phyloP scores from a whole-genome alignment of 2,329 filamentous ascomycete genomes.

The Venturiaceae sp. region DNA sequence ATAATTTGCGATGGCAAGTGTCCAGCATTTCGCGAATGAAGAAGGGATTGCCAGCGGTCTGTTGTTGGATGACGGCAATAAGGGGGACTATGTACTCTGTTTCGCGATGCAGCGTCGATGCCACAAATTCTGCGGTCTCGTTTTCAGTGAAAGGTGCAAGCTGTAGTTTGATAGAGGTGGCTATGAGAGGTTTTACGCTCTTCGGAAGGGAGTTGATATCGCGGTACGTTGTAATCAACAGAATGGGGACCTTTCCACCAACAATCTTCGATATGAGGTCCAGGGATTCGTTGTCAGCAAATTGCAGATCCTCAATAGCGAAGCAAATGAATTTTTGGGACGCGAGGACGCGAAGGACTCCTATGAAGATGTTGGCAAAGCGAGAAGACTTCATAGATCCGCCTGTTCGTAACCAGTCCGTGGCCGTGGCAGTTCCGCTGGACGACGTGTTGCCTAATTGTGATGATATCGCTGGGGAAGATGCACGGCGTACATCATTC shows the following conservation, averaged over 20 bases:
- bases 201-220: constrained; percentile 28
- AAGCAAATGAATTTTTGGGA: constrained; percentile 81
- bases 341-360: constrained; percentile 73
- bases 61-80: constrained; percentile 78
- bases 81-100: constrained; percentile 66
- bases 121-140: constrained; percentile 74
- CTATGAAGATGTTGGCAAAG: constrained; percentile 79
- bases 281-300: constrained; percentile 78
- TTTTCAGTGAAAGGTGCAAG: constrained; percentile 66
- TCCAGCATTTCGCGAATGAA: constrained; percentile 87
- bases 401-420: constrained; percentile 36
- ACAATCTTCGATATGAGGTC: constrained; percentile 78
- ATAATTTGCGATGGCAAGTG: constrained; percentile 75
- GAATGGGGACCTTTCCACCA: constrained; percentile 66
- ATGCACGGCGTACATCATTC: constrained; percentile 14
- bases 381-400: constrained; percentile 49
- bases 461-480: constrained; percentile 20
- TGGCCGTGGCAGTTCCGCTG: constrained; percentile 22
- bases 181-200: constrained; percentile 26
- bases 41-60: constrained; percentile 81
- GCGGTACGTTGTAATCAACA: constrained; percentile 62
- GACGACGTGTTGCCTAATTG: constrained; percentile 15
- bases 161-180: constrained; percentile 53
- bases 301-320: constrained; percentile 82
- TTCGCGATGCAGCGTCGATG: constrained; percentile 65